These are phyloP conservation scores for Paraurostyla sp. DNA, from an alignment of 73 alveolate genomes.

Conservation along the genomic window DNA sequence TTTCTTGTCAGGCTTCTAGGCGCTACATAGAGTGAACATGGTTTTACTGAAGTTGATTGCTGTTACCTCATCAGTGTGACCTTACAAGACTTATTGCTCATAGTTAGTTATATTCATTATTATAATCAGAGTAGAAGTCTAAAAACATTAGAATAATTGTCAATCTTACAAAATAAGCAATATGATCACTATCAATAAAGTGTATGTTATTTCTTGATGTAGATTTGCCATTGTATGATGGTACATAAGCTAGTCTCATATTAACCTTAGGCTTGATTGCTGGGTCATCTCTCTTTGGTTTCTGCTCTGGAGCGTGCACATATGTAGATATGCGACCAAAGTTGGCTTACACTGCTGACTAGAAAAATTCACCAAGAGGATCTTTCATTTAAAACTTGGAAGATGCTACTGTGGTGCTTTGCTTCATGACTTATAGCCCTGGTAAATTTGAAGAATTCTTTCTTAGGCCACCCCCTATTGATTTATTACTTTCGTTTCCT, in stretches of 20 bases:
- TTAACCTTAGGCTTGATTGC: conserved; percentile 7
- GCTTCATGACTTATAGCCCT: not conserved
- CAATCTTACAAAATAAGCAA: not conserved
- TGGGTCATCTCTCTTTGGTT: conserved; percentile 40
- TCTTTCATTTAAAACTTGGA: not conserved
- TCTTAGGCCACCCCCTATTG: too few relatives aligned
- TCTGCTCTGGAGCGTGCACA: conserved; percentile 24
- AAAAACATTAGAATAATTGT: not conserved
- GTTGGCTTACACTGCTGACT: not conserved
- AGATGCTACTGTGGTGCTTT: not conserved
- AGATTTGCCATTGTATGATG: conserved; percentile 53
- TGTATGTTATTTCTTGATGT: not conserved
- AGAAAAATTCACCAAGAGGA: not conserved
- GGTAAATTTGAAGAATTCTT: not conserved
- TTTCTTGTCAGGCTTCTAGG: conserved; percentile 23
- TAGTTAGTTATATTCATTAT: conserved; percentile 1
- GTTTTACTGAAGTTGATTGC: not conserved
- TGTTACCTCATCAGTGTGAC: conserved; percentile 31
- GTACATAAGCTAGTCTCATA: conserved; percentile 20
- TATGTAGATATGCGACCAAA: conserved; percentile 35
- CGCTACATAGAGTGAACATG: not conserved
- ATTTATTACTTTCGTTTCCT: too few relatives aligned
- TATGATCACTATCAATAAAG: conserved; percentile 5
- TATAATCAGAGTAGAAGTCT: conserved; percentile 37
- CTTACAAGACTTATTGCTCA: not conserved